Percentiles rank a stretch among this genome's conserved stretches.
Evolutionary conservation across 2,329 filamentous ascomycete genomes (phyloP).

Genomic region (Epichloe amarillans): DNA sequence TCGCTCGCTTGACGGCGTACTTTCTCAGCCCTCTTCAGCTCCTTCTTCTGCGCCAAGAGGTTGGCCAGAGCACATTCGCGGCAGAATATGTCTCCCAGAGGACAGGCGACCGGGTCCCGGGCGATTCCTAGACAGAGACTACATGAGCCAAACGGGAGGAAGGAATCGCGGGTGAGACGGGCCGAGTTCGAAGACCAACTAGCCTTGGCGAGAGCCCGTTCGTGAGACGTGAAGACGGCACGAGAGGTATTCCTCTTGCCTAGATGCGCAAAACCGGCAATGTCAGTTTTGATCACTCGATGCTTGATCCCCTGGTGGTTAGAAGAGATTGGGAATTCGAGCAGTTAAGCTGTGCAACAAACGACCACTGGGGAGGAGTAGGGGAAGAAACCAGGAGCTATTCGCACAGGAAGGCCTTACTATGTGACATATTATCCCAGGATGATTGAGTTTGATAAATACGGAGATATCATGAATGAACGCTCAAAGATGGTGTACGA

Average conservation of each 20-base stretch:
- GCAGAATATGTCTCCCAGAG: conserved; percentile 82
- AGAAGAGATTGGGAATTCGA: neutral
- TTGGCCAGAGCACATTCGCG: conserved; percentile 87
- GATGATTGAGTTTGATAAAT: neutral
- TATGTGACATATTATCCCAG: conserved; percentile 31
- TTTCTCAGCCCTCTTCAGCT: conserved; percentile 71
- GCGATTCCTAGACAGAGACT: conserved; percentile 74
- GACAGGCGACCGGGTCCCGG: conserved; percentile 70
- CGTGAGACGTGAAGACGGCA: conserved; percentile 86
- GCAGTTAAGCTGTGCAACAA: neutral
- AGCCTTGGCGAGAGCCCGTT: conserved; percentile 67
- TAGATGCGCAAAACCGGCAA: conserved; percentile 14
- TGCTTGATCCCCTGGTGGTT: neutral
- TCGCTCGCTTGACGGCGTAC: conserved; percentile 46
- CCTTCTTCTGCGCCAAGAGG: conserved; percentile 80
- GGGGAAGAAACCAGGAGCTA: neutral
- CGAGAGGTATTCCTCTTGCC: conserved; percentile 84
- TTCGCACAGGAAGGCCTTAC: conserved; percentile 20
- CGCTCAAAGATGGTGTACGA: neutral
- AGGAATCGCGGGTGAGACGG: conserved; percentile 80
- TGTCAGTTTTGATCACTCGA: neutral
- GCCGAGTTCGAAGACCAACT: conserved; percentile 73
- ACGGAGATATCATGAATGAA: neutral
- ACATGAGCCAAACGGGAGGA: conserved; percentile 82
- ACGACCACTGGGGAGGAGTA: neutral